Base-by-base conservation (phyloP, 495 filamentous ascomycete genomes). In the Ramalina peruviana region DNA sequence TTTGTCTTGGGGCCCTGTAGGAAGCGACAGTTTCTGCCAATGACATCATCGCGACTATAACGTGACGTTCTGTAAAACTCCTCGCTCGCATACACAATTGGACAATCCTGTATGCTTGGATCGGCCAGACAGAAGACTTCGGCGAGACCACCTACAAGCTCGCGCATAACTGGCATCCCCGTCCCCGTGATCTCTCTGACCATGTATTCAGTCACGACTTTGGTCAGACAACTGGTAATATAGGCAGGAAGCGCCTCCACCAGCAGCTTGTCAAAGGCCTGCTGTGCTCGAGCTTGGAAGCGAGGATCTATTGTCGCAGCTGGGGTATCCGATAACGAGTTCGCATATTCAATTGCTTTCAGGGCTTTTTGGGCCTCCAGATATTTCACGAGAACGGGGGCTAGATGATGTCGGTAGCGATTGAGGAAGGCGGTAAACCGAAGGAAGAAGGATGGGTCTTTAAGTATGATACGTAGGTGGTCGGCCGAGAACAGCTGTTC, bases 41-140 rank as follows among this genome's bases (percentile, higher is more conserved):
- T 62, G 11, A 69, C 69, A 55, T 81, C 77, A 10, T 69, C 67
- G 48, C 67, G 65, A 5, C 76, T 76, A 54, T 83, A 83, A 56
- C 81, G 76, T 6, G 80, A 80, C 9, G 74, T 78, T 37, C 70
- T 66, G 56, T 80, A 71, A 59, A 82, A 83, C 57, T 77, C 76
- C 74, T 86, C 77, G 12, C 80, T 85, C 21, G 82, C 80, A 64
- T 87, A 87, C 6, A 88, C 73, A 50, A 90, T 83, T 0, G 83
- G 85, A 60, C 86, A 85, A 59, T 83, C 85, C 9, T 72, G 67
- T 49, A 82, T 67, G 25, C 78, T 79, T 10, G 85, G 83, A 63
- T 90, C 85, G 2, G 82, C 82, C 52, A 88, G 64, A 59, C 84
- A 90, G 56, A 87, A 88, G 1, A 83, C 81, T 57, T 88, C 83